Base-by-base conservation (phyloP, 1,284 basidiomycete species). In the Leccinum griseonigrum region DNA sequence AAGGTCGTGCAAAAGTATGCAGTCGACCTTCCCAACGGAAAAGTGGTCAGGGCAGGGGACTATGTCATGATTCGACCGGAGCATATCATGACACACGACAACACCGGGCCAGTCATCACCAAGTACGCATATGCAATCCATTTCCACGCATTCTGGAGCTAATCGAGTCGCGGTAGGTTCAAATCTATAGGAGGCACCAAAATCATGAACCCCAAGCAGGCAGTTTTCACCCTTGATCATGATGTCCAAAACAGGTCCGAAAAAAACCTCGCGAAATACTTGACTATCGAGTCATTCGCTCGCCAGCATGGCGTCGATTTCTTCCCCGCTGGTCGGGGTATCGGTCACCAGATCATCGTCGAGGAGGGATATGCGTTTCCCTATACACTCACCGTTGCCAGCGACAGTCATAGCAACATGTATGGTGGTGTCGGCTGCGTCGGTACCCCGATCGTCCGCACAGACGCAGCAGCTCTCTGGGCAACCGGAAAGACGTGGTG, bases 401-500 rank as follows among this genome's bases (percentile, higher is more conserved):
- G 92, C 69, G 97, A 99, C 78, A 95, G 92, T 72, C 97, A 99
- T 76, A 95, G 91, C 68, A 99, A 99, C 76, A 97, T 97, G 92
- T 99, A 99, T 72, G 97, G 97, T 32, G 97, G 97, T 57, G 93
- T 99, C 1, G 97, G 95, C 2, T 97, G 96, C 70, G 86, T 99
- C 6, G 97, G 97, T 8, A 99, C 97, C 0, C 95, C 97, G 1
- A 97, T 99, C 67, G 97, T 96, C 4, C 85, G 94, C 52, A 95
- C 93, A 22, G 94, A 96, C 67, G 93, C 94, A 18, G 94, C 94
- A 0, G 96, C 97, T 2, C 87, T 99, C 18, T 99, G 97, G 97
- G 95, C 97, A 3, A 99, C 97, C 0, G 95, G 97, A 50, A 95
- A 95, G 77, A 99, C 97, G 4, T 99, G 97, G 97, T 99, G 97